Evolutionary conservation across 768 basidiomycete species (phyloP), one percentile per base, ranked within the genome.

Genomic region (Calocera viscosa): DNA sequence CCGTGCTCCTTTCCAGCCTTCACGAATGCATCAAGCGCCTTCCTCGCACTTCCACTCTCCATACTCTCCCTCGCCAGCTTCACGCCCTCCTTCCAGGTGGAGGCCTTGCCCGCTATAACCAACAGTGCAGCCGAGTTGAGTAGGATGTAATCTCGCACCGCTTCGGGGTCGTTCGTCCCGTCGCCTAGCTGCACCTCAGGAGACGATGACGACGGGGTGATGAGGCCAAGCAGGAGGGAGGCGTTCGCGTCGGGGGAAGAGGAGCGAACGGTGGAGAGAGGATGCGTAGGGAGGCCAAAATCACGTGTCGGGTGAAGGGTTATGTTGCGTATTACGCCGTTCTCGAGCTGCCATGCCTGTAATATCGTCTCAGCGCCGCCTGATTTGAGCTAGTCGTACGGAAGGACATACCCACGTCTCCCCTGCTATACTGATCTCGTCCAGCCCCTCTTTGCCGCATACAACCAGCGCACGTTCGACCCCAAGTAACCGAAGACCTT

Each of bases 381-480:
- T 49, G 19, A 16, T 16, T 19, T 39, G 11, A 34, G 34, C 33
- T 35, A 24, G 35, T 26, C n/a, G 63, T n/a, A 28, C 2, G 5
- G 8, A 14, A 3, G n/a, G 17, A 73, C 93, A 90, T 38, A 83
- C 88, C 77, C 82, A 82, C 10, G 94, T 94, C 16, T 88, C 85
- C 0, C 95, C 96, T 0, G 91, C 94, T 71, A 91, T 94, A 75
- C 89, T 91, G 74, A 99, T 91, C 80, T 98, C 95, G 76, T 98
- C 95, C 43, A 99, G 80, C 0, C 84, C 84, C 74, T 98, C 96
- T 39, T 83, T 84, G 1, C 95, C 95, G 72, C 94, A 97, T 0
- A 99, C 95, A 24, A 99, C 93, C 66, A 94, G 78, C 0, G 93
- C 95, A 35, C 90, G 84, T 71, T 84, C 78, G 8, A 95, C 90